Evolutionary conservation across 495 filamentous ascomycete genomes (phyloP), one percentile per base, ranked within the genome.

Genomic region (Hypoxylon lienhwacheense): DNA sequence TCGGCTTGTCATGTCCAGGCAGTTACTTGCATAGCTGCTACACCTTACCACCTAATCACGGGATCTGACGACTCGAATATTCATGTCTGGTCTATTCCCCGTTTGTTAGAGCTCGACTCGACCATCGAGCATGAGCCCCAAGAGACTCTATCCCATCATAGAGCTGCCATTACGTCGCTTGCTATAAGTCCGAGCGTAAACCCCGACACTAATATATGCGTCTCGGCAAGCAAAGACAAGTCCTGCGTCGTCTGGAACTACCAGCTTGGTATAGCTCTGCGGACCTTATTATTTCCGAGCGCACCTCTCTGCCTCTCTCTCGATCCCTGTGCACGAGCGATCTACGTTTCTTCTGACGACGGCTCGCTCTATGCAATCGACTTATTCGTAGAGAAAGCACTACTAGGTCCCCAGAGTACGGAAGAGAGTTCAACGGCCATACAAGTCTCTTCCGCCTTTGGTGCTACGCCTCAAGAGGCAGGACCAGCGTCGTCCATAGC

Each of bases 231-330:
- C 45, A 81, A 85, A 53, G 91, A 96, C 66, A 86, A 85, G 58
- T 91, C 84, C 1, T 87, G 85, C 53, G 84, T 93, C 54, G 79
- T 89, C 46, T 98, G 93, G 93, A 88, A 96, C 66, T 93, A 91
- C 64, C 81, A 85, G 20, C 88, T 80, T 1, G 90, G 90, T 26
- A 76, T 77, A 21, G 75, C 82, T 16, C 67, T 97, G 48, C 84
- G 90, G 53, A 96, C 90, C 12, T 85, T 88, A 55, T 76, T 97
- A 14, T 80, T 96, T 37, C 79, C 87, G 1, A 77, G 75, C n/a
- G 76, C 78, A 16, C 88, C 91, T 12, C 73, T 83, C 19, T 90
- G 85, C 55, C 62, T 96, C 19, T 76, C 81, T 6, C 70, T 97
- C 3, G 93, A 98, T 66, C 88, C 92, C 1, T 86, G 85, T 35